phyloP scores from a whole-genome alignment of 1,284 basidiomycete species.

The Marasmius tenuissimus region DNA sequence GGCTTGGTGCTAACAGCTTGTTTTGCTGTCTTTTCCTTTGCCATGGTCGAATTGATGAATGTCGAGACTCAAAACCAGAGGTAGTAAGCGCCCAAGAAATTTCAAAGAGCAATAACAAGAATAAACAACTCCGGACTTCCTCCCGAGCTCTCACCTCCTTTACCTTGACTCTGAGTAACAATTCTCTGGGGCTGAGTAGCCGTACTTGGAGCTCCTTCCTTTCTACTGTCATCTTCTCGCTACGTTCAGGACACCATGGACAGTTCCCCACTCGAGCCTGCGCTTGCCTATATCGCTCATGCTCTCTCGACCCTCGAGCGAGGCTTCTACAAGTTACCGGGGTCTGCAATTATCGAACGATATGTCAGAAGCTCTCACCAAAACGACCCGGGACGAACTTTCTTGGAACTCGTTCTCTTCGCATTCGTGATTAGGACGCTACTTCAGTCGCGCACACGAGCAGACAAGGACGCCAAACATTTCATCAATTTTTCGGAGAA shows the following conservation, averaged over 20 bases:
- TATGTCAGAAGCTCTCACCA: constrained; percentile 91
- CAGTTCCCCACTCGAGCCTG: constrained; percentile 50
- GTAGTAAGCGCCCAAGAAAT: not conserved
- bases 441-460: constrained; percentile 85
- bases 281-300: constrained; percentile 59
- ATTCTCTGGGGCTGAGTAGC: no score
- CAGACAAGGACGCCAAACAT: constrained; percentile 83
- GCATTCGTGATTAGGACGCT: constrained; percentile 90
- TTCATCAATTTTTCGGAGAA: constrained; percentile 92
- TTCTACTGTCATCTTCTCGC: no score
- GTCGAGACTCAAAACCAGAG: not conserved
- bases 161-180: no score
- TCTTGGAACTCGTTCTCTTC: constrained; percentile 89
- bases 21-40: not conserved
- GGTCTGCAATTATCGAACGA: constrained; percentile 86
- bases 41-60: not conserved
- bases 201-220: no score
- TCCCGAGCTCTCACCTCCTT: no score
- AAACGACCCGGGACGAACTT: constrained; percentile 88
- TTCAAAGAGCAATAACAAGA: not conserved
- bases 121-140: not conserved
- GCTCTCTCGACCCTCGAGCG: constrained; percentile 55
- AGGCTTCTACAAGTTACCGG: constrained; percentile 77
- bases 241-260: constrained; percentile 7
- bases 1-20: constrained; percentile 5